Conservation (phyloP, 805 yeast genomes). For the Ogataea salicorniae region DNA sequence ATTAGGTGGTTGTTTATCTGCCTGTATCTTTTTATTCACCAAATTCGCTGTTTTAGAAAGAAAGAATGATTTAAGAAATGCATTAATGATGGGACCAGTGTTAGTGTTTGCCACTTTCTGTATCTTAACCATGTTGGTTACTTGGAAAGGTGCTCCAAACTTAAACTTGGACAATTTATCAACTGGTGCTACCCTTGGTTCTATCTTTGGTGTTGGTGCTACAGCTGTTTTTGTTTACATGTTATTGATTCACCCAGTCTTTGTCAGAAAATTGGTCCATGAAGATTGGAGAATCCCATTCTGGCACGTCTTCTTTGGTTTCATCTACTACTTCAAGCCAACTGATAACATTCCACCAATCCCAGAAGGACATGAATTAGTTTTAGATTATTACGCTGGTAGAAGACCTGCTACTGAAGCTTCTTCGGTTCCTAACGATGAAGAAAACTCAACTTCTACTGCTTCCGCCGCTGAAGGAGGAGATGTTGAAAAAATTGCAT, state of each 20-base stretch:
- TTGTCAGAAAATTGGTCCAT: constrained; percentile 52
- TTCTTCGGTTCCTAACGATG: neutral
- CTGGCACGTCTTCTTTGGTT: constrained; percentile 55
- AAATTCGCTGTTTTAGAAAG: constrained; percentile 60
- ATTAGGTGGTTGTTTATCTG: constrained; percentile 60
- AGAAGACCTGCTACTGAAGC: constrained; percentile 34
- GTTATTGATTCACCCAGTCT: constrained; percentile 54
- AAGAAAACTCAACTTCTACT: neutral
- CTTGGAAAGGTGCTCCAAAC: constrained; percentile 76
- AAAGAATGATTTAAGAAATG: constrained; percentile 49
- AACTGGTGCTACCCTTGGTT: constrained; percentile 47
- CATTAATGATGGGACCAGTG: constrained; percentile 52
- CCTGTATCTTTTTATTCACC: constrained; percentile 52
- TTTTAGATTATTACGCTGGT: constrained; percentile 63
- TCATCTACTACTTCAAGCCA: constrained; percentile 47
- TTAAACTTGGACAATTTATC: constrained; percentile 51
- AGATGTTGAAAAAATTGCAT: constrained; percentile 13
- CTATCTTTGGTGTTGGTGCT: constrained; percentile 61
- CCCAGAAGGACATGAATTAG: constrained; percentile 52
- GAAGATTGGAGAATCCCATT: constrained; percentile 63
- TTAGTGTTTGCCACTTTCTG: constrained; percentile 57
- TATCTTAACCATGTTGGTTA: constrained; percentile 69
- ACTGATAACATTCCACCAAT: constrained; percentile 59
- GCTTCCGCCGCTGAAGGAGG: constrained; percentile 15
- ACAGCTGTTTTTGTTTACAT: constrained; percentile 49